These are phyloP conservation scores for Mucor mucedo DNA, from an alignment of 371 early-diverging fungal genomes.

Conservation along the genomic window DNA sequence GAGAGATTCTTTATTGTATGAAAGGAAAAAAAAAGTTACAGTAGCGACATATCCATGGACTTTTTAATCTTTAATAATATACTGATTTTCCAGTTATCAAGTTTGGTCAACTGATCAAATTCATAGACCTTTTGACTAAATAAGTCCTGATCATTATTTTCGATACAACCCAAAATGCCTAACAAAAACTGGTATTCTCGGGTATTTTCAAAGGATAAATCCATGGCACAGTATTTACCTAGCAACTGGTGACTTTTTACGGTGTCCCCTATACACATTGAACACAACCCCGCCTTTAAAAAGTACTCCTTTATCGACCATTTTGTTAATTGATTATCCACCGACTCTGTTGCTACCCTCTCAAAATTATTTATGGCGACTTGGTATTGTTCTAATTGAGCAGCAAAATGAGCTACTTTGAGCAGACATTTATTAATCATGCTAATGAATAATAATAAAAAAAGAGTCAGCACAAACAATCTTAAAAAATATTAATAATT, in stretches of 20 bases:
- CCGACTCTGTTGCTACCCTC: constrained; percentile 74
- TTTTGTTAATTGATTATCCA: constrained; percentile 90
- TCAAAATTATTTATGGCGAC: constrained; percentile 90
- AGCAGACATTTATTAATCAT: constrained; percentile 85
- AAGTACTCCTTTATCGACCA: constrained; percentile 96
- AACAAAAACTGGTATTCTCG: constrained; percentile 85
- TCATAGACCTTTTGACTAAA: constrained; percentile 83
- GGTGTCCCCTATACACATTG: constrained; percentile 75
- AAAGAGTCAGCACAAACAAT: not conserved
- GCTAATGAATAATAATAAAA: constrained; percentile 13
- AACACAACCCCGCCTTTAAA: constrained; percentile 92
- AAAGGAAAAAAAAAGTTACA: not conserved
- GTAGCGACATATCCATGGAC: constrained; percentile 15
- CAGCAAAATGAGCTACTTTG: constrained; percentile 92
- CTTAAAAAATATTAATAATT: not conserved
- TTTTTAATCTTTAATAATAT: constrained; percentile 91
- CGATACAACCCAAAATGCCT: constrained; percentile 76
- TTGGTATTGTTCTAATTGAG: constrained; percentile 86
- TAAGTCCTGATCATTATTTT: constrained; percentile 76
- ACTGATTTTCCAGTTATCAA: constrained; percentile 96
- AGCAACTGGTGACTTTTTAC: constrained; percentile 76
- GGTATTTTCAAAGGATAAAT: constrained; percentile 81
- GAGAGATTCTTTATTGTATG: not conserved
- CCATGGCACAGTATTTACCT: constrained; percentile 83
- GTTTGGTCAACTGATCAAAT: constrained; percentile 85